phyloP scores from a whole-genome alignment of 106 monocot genomes.

The Ottelia alismoides region DNA sequence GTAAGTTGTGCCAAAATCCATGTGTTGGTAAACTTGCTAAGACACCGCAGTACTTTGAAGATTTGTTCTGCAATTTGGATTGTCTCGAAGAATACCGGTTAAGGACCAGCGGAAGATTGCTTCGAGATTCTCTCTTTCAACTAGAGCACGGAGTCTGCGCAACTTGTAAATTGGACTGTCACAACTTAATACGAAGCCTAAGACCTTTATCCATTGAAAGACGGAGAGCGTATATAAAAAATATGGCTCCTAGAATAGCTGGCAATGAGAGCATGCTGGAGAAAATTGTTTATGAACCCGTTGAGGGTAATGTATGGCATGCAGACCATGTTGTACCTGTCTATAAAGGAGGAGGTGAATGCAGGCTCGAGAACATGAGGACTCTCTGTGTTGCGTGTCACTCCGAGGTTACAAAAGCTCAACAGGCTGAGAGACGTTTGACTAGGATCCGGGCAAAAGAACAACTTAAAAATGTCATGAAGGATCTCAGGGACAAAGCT shows the following conservation, averaged over 20 bases:
- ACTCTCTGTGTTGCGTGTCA: slow-evolving; percentile 95
- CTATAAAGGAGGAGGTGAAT: slow-evolving; percentile 95
- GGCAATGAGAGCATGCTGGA: slow-evolving; percentile 62
- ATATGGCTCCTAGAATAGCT: slow-evolving; percentile 66
- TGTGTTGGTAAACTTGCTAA: slow-evolving; percentile 59
- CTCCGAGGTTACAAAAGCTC: slow-evolving; percentile 63
- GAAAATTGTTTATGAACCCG: slow-evolving; percentile 66
- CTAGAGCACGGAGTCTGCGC: slow-evolving; percentile 81
- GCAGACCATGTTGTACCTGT: slow-evolving; percentile 94
- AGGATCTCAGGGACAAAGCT: slow-evolving; percentile 21
- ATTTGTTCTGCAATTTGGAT: slow-evolving; percentile 73
- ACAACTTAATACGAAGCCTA: slow-evolving; percentile 49
- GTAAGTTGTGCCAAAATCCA: slow-evolving; percentile 79
- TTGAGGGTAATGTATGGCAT: slow-evolving; percentile 97
- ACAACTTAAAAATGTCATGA: slow-evolving; percentile 40
- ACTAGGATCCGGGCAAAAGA: slow-evolving; percentile 40
- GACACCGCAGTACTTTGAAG: slow-evolving; percentile 89
- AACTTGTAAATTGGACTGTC: slow-evolving; percentile 79
- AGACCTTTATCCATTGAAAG: slow-evolving; percentile 41
- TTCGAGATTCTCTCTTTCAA: slow-evolving; percentile 86
- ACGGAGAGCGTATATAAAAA: slow-evolving; percentile 40
- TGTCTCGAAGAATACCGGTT: slow-evolving; percentile 76
- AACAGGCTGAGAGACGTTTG: slow-evolving; percentile 30
- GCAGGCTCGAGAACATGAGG: slow-evolving; percentile 88
- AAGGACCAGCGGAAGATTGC: slow-evolving; percentile 64